Evolutionary conservation across 2,329 filamentous ascomycete genomes (phyloP).

Genomic region (Leptographium galeiforme): DNA sequence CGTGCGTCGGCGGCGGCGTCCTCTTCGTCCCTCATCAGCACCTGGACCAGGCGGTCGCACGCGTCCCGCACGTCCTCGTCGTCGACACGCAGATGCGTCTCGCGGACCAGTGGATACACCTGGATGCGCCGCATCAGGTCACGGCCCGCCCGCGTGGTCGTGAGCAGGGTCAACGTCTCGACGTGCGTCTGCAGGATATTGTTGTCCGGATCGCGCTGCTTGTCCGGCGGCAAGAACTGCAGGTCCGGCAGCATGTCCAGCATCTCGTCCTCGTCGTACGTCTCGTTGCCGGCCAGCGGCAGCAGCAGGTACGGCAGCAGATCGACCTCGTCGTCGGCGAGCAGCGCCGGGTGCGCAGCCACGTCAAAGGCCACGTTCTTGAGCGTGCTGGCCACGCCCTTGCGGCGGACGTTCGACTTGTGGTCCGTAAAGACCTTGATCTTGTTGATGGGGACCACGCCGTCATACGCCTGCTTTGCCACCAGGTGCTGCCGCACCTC

Average conservation of each 20-base stretch:
- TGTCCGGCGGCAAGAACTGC: conserved; percentile 80
- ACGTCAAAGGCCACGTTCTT: conserved; percentile 88
- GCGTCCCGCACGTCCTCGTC: conserved; percentile 71
- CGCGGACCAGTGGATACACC: conserved; percentile 80
- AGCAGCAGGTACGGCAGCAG: conserved; percentile 80
- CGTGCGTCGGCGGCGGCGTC: conserved; percentile 22
- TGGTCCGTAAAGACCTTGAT: conserved; percentile 92
- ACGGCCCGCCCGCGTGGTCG: conserved; percentile 61
- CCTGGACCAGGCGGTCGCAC: conserved; percentile 80
- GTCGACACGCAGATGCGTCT: conserved; percentile 66
- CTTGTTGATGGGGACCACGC: conserved; percentile 79
- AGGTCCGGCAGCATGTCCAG: conserved; percentile 79
- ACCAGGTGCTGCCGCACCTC: conserved; percentile 66
- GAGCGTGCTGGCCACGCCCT: conserved; percentile 91
- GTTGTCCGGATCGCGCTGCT: conserved; percentile 64
- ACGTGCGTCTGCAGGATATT: conserved; percentile 76
- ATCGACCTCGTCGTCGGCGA: conserved; percentile 61
- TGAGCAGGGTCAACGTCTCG: conserved; percentile 75
- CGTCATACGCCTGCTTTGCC: conserved; percentile 60
- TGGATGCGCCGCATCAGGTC: conserved; percentile 62
- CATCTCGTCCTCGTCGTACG: conserved; percentile 77
- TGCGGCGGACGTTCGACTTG: conserved; percentile 65
- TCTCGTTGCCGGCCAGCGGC: conserved; percentile 76
- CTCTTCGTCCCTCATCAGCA: conserved; percentile 62
- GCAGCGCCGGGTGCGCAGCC: conserved; percentile 53